Percentiles rank a stretch among this genome's conserved stretches.
These are phyloP conservation scores for Ceratocystis smalleyi DNA, from an alignment of 2,329 filamentous ascomycete species.

Conservation along the genomic window DNA sequence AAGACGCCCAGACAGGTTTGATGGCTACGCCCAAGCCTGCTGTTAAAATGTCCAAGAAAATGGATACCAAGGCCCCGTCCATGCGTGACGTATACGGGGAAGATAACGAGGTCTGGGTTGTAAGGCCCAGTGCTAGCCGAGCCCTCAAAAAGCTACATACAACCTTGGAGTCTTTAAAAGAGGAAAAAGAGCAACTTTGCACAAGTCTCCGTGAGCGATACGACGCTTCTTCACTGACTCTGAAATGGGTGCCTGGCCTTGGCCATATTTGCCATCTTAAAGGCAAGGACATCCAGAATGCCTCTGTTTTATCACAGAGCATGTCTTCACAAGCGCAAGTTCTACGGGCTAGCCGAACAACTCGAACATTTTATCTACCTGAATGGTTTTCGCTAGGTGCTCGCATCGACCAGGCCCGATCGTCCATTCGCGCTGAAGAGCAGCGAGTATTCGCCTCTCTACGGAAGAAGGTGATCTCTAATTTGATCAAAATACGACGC, in stretches of 20 bases:
- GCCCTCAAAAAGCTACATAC: constrained; percentile 52
- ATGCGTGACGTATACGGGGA: constrained; percentile 43
- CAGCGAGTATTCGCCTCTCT: constrained; percentile 61
- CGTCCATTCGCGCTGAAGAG: constrained; percentile 72
- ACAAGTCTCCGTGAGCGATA: constrained; percentile 46
- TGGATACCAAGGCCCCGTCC: constrained; percentile 27
- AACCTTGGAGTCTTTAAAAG: constrained; percentile 43
- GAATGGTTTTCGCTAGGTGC: constrained; percentile 75
- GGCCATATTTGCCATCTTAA: constrained; percentile 86
- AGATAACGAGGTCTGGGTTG: constrained; percentile 46
- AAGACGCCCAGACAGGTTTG: constrained; percentile 44
- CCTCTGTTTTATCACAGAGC: constrained; percentile 18
- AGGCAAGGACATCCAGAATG: constrained; percentile 49
- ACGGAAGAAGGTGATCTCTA: constrained; percentile 59
- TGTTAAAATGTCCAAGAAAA: constrained; percentile 25
- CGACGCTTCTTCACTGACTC: constrained; percentile 47
- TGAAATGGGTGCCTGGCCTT: constrained; percentile 74
- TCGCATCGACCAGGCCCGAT: constrained; percentile 59
- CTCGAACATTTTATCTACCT: constrained; percentile 66
- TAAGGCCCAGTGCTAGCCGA: constrained; percentile 53
- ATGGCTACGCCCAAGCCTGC: constrained; percentile 36
- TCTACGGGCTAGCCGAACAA: constrained; percentile 68
- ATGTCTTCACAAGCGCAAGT: constrained; percentile 25
- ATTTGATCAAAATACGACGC: constrained; percentile 69
- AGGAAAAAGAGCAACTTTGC: constrained; percentile 46